Evolutionary conservation across 208 protist species (phyloP), one percentile per base, ranked within the genome.

Genomic region (Willaertia magna): DNA sequence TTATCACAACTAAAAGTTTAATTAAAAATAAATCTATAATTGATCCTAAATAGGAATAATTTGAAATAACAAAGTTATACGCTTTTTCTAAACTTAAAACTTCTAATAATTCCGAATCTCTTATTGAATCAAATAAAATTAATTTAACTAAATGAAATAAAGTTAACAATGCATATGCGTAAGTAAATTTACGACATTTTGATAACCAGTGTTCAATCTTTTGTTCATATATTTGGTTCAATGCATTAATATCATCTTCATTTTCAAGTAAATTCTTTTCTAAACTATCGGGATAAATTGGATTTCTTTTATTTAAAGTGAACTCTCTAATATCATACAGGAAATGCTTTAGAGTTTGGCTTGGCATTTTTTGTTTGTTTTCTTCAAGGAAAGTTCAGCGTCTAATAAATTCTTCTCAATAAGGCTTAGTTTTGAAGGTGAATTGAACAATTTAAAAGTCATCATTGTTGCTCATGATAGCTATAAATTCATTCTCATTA

Each of bases 381-480:
- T n/a, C n/a, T n/a, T n/a, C n/a, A n/a, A n/a, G n/a, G n/a, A n/a
- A n/a, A n/a, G n/a, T n/a, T n/a, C n/a, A n/a, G n/a, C n/a, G n/a
- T n/a, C n/a, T n/a, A n/a, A n/a, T n/a, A n/a, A n/a, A n/a, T n/a
- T n/a, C n/a, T n/a, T n/a, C n/a, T n/a, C n/a, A n/a, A n/a, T n/a
- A n/a, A n/a, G n/a, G n/a, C n/a, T n/a, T n/a, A n/a, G n/a, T n/a
- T n/a, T n/a, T n/a, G n/a, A n/a, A n/a, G n/a, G n/a, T n/a, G n/a
- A n/a, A n/a, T n/a, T n/a, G n/a, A n/a, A n/a, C n/a, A n/a, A 20
- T 30, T 87, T 86, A 89, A 11, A 86, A 95, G 59, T 97, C 94
- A 52, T 97, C 94, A 55, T 95, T 93, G 61, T 95, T 93, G 39
- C 94, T 93, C 96, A 98, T 98, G 79, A 98, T 98, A 47, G 93